Evolutionary conservation across 106 monocot species (phyloP).

Genomic region (Platanthera guangdongensis): DNA sequence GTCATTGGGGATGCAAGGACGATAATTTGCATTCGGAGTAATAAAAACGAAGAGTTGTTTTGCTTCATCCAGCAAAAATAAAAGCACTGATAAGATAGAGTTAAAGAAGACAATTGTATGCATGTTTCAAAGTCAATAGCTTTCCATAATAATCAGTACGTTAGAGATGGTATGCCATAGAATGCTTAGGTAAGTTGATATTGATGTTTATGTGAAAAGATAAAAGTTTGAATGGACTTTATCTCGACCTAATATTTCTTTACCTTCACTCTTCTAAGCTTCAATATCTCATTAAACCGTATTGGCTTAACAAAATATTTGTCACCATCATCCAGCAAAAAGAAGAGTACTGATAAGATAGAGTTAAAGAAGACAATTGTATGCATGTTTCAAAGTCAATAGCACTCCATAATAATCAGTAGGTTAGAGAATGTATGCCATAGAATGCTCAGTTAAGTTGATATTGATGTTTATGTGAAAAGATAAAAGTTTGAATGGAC

Average conservation of each 20-base stretch:
- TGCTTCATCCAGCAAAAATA: not conserved
- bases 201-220: not conserved
- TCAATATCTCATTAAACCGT: constrained; percentile 66
- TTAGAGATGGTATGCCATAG: not conserved
- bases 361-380: not conserved
- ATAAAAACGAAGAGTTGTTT: not conserved
- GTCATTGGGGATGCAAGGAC: not conserved
- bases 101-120: not conserved
- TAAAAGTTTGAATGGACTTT: not conserved
- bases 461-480: not conserved
- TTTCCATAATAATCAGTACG: not conserved
- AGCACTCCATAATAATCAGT: not conserved
- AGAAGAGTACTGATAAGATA: not conserved
- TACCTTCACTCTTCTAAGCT: constrained; percentile 88
- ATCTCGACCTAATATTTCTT: not conserved
- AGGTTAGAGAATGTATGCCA: not conserved
- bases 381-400: not conserved
- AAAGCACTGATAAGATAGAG: not conserved
- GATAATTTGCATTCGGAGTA: not conserved
- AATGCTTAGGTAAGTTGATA: not conserved
- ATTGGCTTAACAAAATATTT: constrained; percentile 57
- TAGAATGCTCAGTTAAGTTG: not conserved
- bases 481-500: not conserved
- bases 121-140: not conserved
- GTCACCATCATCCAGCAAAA: constrained; percentile 35